Evolutionary conservation across 306 rosid genomes (phyloP).

Genomic region (Albizia julibrissin): DNA sequence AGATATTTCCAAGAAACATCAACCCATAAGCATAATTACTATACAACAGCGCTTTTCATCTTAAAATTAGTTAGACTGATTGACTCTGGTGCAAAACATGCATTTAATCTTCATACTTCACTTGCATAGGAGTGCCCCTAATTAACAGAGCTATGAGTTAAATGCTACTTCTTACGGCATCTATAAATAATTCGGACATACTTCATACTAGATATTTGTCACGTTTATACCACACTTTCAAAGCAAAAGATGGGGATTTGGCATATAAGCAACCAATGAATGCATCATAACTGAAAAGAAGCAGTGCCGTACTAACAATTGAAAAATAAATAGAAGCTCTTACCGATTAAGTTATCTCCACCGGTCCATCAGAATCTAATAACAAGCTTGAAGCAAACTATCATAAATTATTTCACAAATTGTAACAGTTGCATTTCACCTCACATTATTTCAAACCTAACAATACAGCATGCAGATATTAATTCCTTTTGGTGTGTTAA

Average conservation of each 20-base stretch:
- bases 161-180: neutral
- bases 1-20: neutral
- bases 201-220: neutral
- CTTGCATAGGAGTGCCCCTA: neutral
- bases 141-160: neutral
- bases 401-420: neutral
- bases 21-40: neutral
- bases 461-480: neutral
- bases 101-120: neutral
- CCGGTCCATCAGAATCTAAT: neutral
- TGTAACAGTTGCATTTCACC: neutral
- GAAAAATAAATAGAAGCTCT: neutral
- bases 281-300: neutral
- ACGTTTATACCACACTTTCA: neutral
- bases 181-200: neutral
- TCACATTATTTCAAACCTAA: neutral
- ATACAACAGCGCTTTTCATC: neutral
- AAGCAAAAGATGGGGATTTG: neutral
- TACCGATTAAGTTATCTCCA: neutral
- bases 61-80: neutral
- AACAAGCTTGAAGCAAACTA: neutral
- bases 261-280: neutral
- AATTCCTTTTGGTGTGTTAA: neutral
- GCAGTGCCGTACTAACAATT: neutral
- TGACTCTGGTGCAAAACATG: neutral